Evolutionary conservation across 192 early-diverging fungal species (phyloP).

Genomic region (Backusella macrospora): DNA sequence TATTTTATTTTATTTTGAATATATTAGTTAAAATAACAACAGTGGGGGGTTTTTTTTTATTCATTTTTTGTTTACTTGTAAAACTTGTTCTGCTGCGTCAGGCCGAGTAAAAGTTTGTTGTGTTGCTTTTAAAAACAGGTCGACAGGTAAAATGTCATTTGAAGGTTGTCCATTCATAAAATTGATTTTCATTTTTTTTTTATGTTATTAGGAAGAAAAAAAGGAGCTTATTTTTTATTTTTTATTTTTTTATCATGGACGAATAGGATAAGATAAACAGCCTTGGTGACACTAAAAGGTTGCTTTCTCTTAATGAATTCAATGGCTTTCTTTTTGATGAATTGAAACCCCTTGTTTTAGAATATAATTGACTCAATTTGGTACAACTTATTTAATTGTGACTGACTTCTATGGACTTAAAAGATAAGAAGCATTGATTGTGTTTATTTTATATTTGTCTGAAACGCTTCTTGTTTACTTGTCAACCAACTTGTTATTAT

Average conservation of each 20-base stretch:
- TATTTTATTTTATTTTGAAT: too few species aligned
- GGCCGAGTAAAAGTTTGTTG: not conserved
- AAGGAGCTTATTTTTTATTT: too few species aligned
- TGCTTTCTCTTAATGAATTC: too few species aligned
- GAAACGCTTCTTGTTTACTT: not conserved
- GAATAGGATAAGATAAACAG: too few species aligned
- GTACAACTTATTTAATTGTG: too few species aligned
- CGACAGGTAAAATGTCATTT: not conserved
- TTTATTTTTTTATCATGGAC: not conserved
- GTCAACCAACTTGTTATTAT: not conserved
- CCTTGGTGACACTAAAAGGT: not conserved
- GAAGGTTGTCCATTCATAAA: constrained; percentile 18
- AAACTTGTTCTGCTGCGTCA: not conserved
- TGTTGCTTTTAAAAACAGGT: not conserved
- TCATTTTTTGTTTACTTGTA: not conserved
- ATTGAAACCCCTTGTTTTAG: too few species aligned
- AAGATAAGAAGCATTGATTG: not conserved
- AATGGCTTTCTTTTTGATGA: too few species aligned
- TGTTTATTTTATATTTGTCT: not conserved
- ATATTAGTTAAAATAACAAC: too few species aligned
- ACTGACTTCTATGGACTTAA: too few species aligned
- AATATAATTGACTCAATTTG: too few species aligned
- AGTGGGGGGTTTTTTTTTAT: not conserved
- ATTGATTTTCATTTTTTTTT: constrained; percentile 5
- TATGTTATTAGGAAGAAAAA: too few species aligned